Conservation (phyloP, 2,329 filamentous ascomycete species). For the Xylariales sp. region DNA sequence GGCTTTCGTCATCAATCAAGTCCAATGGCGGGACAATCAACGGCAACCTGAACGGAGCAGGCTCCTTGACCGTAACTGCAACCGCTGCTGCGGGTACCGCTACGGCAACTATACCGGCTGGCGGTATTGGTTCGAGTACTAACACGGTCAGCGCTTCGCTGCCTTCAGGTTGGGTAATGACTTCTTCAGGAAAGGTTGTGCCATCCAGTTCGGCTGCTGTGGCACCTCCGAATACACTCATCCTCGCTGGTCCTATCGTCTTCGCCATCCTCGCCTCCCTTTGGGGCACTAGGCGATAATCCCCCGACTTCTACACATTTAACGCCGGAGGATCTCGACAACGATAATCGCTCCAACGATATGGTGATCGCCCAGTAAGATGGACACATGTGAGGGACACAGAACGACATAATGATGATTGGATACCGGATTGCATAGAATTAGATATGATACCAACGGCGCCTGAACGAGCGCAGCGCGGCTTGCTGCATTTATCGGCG, state of each 20-base stretch:
- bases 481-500: too few species aligned
- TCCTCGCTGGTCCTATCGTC: constrained; percentile 36
- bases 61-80: constrained; percentile 46
- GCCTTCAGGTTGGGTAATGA: constrained; percentile 78
- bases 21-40: constrained; percentile 76
- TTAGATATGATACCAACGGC: too few species aligned
- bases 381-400: too few species aligned
- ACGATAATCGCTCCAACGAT: too few species aligned
- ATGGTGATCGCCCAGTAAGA: too few species aligned
- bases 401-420: too few species aligned
- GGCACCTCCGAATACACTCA: constrained; percentile 37
- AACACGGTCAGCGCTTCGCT: constrained; percentile 50
- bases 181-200: constrained; percentile 71
- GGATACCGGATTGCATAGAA: too few species aligned
- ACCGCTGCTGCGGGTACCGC: constrained; percentile 61
- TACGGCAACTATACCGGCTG: constrained; percentile 62
- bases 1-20: constrained; percentile 76
- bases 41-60: constrained; percentile 55
- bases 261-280: constrained; percentile 2
- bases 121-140: constrained; percentile 58
- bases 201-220: constrained; percentile 58
- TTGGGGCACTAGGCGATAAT: too few species aligned
- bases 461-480: too few species aligned
- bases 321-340: too few species aligned
- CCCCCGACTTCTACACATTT: too few species aligned